phyloP scores from a whole-genome alignment of 805 yeast species.

The Kodamaea laetipori region DNA sequence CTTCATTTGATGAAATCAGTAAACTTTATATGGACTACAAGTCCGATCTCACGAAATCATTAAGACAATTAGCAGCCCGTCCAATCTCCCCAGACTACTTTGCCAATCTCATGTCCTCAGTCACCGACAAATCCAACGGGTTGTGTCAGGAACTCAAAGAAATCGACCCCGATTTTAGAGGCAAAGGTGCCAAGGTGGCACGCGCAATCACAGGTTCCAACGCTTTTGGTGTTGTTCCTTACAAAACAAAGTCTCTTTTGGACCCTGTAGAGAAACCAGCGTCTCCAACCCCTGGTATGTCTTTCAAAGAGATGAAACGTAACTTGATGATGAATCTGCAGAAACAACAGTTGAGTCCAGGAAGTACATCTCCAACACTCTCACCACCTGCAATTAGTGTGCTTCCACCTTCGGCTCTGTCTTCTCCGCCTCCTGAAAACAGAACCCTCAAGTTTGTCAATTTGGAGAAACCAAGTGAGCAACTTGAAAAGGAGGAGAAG shows the following conservation, averaged over 20 bases:
- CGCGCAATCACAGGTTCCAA: slow-evolving; percentile 45
- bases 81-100: slow-evolving; percentile 31
- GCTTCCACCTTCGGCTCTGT: slow-evolving; percentile 7
- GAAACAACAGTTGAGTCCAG: slow-evolving; percentile 12
- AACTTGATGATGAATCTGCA: slow-evolving; percentile 23
- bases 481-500: slow-evolving; percentile 14
- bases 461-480: slow-evolving; percentile 19
- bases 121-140: slow-evolving; percentile 37
- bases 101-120: slow-evolving; percentile 26
- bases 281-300: slow-evolving; percentile 19
- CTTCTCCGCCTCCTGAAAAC: slow-evolving; percentile 15
- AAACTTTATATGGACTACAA: slow-evolving; percentile 34
- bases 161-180: slow-evolving; percentile 41
- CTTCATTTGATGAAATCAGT: slow-evolving; percentile 43
- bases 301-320: slow-evolving; percentile 38
- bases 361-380: slow-evolving; percentile 2
- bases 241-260: slow-evolving; percentile 44
- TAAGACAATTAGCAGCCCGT: slow-evolving; percentile 17
- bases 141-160: slow-evolving; percentile 39
- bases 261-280: slow-evolving; percentile 26
- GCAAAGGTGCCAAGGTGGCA: slow-evolving; percentile 45
- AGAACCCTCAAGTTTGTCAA: slow-evolving; percentile 35
- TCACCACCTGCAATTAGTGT: slow-evolving; percentile 11
- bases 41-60: slow-evolving; percentile 19
- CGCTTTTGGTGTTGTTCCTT: slow-evolving; percentile 40